These are phyloP conservation scores for Hibiscus tridactylites DNA, from an alignment of 345 rosid species.

Conservation along the genomic window DNA sequence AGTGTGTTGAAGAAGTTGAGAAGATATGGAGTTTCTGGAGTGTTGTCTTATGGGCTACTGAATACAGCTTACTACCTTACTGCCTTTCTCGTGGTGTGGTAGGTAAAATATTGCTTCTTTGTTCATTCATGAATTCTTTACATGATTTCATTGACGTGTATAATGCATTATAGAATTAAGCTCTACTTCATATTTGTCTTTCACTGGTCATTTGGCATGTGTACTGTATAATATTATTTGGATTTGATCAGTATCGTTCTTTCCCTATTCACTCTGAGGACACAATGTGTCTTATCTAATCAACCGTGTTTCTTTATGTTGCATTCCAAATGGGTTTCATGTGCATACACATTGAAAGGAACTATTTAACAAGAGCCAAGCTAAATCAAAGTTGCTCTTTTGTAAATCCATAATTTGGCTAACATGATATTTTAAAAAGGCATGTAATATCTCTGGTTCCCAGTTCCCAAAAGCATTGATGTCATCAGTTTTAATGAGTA, in stretches of 20 bases:
- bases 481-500: neutral
- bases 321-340: neutral
- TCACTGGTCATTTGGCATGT: neutral
- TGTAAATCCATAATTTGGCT: neutral
- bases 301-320: neutral
- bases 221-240: neutral
- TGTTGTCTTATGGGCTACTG: constrained; percentile 72
- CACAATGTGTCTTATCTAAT: neutral
- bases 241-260: neutral
- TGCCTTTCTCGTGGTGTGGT: constrained; percentile 80
- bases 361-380: neutral
- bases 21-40: constrained; percentile 80
- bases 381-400: neutral
- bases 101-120: constrained; percentile 23
- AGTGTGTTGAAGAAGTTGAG: constrained; percentile 60
- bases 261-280: neutral
- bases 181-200: no score
- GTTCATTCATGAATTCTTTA: neutral
- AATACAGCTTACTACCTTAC: constrained; percentile 72
- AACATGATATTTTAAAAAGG: neutral
- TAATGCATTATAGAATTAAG: neutral
- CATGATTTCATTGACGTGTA: neutral
- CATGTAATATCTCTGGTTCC: neutral
- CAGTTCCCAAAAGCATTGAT: neutral
- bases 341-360: neutral